Evolutionary conservation across 1,284 basidiomycete species (phyloP).

Genomic region (Cryptococcus floricola): DNA sequence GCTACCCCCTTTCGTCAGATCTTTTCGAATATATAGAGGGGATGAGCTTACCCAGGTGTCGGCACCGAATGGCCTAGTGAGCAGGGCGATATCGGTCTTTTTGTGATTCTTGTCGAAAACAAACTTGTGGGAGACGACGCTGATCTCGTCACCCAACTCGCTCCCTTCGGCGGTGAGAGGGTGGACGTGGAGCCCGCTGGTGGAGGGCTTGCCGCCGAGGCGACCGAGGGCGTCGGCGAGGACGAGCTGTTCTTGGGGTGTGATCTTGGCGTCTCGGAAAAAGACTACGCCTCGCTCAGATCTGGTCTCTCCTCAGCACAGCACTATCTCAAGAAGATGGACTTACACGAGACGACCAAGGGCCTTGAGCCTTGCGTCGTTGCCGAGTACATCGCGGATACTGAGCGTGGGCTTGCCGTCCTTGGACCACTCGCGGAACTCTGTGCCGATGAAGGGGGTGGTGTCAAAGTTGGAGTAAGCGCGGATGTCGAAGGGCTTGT

Average conservation of each 20-base stretch:
- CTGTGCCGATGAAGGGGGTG: slow-evolving; percentile 41
- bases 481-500: slow-evolving; percentile 11
- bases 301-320: background rate
- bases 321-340: background rate
- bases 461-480: slow-evolving; percentile 33
- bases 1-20: slow-evolving; percentile 8
- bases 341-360: slow-evolving; percentile 37
- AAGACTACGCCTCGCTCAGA: slow-evolving; percentile 69
- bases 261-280: slow-evolving; percentile 56
- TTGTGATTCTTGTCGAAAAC: slow-evolving; percentile 27
- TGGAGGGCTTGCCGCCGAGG: slow-evolving; percentile 58
- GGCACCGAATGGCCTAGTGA: slow-evolving; percentile 14
- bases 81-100: slow-evolving; percentile 12
- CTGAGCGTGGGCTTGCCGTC: slow-evolving; percentile 24
- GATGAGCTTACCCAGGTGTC: background rate
- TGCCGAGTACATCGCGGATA: slow-evolving; percentile 28
- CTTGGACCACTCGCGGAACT: slow-evolving; percentile 40
- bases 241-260: slow-evolving; percentile 49
- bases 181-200: slow-evolving; percentile 61
- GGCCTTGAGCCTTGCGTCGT: slow-evolving; percentile 27
- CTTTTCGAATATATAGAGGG: too few relatives aligned
- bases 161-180: slow-evolving; percentile 57
- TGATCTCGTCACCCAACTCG: slow-evolving; percentile 37
- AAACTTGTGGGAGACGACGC: slow-evolving; percentile 27
- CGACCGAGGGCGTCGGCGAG: slow-evolving; percentile 56